Evolutionary conservation across 768 basidiomycete genomes (phyloP).

Genomic region (Mrakia gelida): DNA sequence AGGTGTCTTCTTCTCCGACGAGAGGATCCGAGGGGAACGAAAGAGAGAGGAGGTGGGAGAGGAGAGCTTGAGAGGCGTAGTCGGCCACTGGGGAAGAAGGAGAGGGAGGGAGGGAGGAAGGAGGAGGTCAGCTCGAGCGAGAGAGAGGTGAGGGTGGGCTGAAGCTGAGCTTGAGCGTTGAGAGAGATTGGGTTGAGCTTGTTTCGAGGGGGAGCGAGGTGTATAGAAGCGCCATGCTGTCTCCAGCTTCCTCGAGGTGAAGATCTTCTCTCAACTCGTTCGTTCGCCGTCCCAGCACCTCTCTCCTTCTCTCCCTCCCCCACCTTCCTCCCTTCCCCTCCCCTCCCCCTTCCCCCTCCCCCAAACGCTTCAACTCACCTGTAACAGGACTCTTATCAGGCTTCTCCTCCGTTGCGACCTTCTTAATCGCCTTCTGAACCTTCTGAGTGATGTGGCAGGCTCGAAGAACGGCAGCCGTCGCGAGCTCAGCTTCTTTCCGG

Average conservation of each 20-base stretch:
- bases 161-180: neutral
- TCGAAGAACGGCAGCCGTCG: conserved; percentile 77
- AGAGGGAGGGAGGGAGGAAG: neutral
- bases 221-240: neutral
- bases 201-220: neutral
- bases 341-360: neutral
- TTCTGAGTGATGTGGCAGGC: conserved; percentile 77
- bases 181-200: neutral
- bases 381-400: conserved; percentile 90
- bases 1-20: conserved; percentile 91
- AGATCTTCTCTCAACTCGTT: too few species aligned
- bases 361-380: conserved; percentile 48
- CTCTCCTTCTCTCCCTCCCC: neutral
- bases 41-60: conserved; percentile 68
- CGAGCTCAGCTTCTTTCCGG: conserved; percentile 65
- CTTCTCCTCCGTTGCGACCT: conserved; percentile 80
- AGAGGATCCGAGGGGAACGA: conserved; percentile 83
- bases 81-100: conserved; percentile 67
- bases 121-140: conserved; percentile 11
- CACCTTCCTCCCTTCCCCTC: neutral
- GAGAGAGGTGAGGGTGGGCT: neutral
- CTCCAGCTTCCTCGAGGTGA: too few species aligned
- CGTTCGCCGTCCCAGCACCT: neutral
- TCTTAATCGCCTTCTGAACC: conserved; percentile 79
- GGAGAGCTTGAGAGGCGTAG: conserved; percentile 86